Percentiles rank a stretch among this genome's conserved stretches.
phyloP scores from a whole-genome alignment of 352 stramenopile species.

The Globisporangium okanoganense region DNA sequence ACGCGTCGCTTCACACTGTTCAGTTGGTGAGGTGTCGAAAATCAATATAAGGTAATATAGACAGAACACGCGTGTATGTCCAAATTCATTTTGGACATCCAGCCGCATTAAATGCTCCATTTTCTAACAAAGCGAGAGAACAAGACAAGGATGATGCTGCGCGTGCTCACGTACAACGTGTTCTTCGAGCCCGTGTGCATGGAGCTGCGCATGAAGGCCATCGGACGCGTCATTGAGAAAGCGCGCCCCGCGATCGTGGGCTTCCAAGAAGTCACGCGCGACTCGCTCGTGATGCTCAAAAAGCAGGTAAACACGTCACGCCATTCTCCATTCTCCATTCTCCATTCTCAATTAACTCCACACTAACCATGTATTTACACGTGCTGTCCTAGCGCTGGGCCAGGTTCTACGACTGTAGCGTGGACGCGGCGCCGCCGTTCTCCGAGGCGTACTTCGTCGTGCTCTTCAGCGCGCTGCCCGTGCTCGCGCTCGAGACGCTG shows the following conservation, averaged over 20 bases:
- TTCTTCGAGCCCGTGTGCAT: conserved; percentile 69
- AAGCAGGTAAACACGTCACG: conserved; percentile 17
- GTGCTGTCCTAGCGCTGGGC: conserved; percentile 36
- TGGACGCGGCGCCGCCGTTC: conserved; percentile 59
- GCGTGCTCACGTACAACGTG: conserved; percentile 71
- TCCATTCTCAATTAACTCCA: too few species aligned
- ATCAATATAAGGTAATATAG: too few species aligned
- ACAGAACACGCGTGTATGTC: too few species aligned
- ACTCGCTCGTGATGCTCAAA: conserved; percentile 53
- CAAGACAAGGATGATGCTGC: conserved; percentile 38
- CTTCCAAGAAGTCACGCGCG: conserved; percentile 75
- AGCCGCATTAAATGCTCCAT: too few species aligned
- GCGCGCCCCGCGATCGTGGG: conserved; percentile 60
- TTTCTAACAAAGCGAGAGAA: background rate
- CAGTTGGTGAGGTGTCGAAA: too few species aligned
- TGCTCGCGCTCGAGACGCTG: conserved; percentile 48
- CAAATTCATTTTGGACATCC: too few species aligned
- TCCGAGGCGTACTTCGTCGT: conserved; percentile 76
- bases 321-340: background rate
- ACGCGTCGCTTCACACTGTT: too few species aligned
- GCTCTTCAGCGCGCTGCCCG: conserved; percentile 72
- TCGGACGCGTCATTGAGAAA: conserved; percentile 45
- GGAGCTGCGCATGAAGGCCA: conserved; percentile 54
- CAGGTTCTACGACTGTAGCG: conserved; percentile 76
- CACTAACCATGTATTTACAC: too few species aligned